Percentiles rank a stretch among this genome's conserved stretches.
Evolutionary conservation across 768 basidiomycete genomes (phyloP).

Genomic region (Lactarius quietus): DNA sequence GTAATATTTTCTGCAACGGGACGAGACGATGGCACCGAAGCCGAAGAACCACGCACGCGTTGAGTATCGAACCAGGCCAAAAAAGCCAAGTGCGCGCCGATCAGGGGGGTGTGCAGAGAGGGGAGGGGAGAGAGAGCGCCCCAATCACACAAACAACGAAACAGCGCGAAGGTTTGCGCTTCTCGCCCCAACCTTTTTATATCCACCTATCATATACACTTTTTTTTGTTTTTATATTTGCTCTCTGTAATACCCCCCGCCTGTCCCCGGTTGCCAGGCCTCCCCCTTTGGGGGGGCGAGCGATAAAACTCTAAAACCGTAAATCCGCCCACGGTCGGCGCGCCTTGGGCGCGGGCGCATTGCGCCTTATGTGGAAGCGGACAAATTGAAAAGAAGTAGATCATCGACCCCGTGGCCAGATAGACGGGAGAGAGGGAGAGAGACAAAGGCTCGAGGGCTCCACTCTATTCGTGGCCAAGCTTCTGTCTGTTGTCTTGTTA

Average conservation of each 20-base stretch:
- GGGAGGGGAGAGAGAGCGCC: background rate
- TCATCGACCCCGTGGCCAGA: background rate
- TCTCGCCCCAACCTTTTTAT: background rate
- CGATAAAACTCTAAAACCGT: background rate
- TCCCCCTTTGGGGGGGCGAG: background rate
- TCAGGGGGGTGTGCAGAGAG: background rate
- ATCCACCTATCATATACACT: no score
- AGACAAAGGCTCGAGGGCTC: background rate
- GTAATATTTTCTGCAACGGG: background rate
- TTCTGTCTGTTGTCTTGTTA: background rate
- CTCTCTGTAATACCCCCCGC: background rate
- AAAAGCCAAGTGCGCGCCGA: slow-evolving; percentile 1
- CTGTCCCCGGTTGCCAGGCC: background rate
- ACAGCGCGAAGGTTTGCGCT: background rate
- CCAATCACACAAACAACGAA: background rate
- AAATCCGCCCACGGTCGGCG: background rate
- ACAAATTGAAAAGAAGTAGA: background rate
- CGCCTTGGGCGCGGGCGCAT: slow-evolving; percentile 13
- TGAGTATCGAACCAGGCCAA: background rate
- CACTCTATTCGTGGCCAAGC: background rate
- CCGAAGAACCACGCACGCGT: background rate
- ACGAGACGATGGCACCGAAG: background rate
- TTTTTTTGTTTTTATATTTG: background rate
- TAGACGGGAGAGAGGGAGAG: no score
- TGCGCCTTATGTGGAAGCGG: background rate